Percentiles rank a stretch among this genome's conserved stretches.
Evolutionary conservation across 768 basidiomycete genomes (phyloP).

Genomic region (Suillus subalutaceus): DNA sequence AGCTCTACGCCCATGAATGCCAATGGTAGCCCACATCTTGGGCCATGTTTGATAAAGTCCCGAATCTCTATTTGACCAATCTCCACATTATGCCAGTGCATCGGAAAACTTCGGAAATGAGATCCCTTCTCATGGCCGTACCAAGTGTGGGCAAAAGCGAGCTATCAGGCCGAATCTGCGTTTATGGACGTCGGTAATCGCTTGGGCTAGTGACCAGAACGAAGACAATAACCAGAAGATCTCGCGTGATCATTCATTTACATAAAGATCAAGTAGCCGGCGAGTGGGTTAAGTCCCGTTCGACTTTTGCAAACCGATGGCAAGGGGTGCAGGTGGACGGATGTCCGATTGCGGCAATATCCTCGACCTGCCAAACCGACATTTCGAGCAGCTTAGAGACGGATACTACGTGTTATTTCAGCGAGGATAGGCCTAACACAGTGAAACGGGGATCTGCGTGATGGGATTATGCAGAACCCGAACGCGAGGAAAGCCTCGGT

Average conservation of each 20-base stretch:
- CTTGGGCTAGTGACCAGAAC: neutral
- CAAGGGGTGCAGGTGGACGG: neutral
- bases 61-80: neutral
- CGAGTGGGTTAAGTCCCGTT: neutral
- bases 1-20: neutral
- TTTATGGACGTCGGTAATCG: neutral
- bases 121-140: neutral
- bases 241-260: neutral
- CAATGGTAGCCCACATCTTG: neutral
- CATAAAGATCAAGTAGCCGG: neutral
- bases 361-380: neutral
- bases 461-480: neutral
- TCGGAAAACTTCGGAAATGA: neutral
- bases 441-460: slow-evolving; percentile 1
- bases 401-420: neutral
- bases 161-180: neutral
- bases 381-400: neutral
- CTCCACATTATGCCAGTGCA: neutral
- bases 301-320: neutral
- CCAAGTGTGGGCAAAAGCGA: neutral
- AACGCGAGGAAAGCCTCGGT: neutral
- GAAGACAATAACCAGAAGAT: neutral
- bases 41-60: neutral
- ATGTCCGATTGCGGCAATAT: neutral
- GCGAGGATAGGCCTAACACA: neutral